Evolutionary conservation across 148 eudicot genomes (phyloP).

Genomic region (Arbutus unedo): DNA sequence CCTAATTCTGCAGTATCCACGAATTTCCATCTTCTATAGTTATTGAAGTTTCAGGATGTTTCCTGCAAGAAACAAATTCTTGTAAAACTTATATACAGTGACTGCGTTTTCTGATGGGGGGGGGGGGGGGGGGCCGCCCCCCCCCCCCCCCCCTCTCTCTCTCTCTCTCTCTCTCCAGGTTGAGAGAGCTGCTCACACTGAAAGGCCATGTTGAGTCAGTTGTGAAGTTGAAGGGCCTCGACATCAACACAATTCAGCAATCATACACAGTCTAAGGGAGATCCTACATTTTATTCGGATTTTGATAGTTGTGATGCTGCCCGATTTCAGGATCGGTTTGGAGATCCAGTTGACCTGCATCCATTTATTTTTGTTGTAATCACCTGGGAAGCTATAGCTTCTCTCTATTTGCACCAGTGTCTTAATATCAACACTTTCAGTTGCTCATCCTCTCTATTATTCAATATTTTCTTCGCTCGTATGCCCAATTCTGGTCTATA

Average conservation of each 20-base stretch:
- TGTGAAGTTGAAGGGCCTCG: slow-evolving; percentile 55
- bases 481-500: not conserved
- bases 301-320: not conserved
- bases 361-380: not conserved
- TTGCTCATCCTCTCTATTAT: not conserved
- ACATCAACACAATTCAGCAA: slow-evolving; percentile 63
- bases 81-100: not conserved
- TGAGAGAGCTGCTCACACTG: slow-evolving; percentile 56
- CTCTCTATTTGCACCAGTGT: not conserved
- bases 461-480: not conserved
- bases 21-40: not conserved
- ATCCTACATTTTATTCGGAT: not conserved
- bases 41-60: not conserved
- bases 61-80: not conserved
- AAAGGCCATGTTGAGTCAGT: slow-evolving; percentile 68
- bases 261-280: slow-evolving; percentile 52
- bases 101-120: not conserved
- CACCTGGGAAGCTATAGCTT: not conserved
- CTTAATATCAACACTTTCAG: not conserved
- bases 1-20: not conserved
- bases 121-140: too few relatives aligned
- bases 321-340: not conserved
- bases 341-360: not conserved
- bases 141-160: not conserved
- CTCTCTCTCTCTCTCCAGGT: slow-evolving; percentile 27